Evolutionary conservation across 495 filamentous ascomycete genomes (phyloP).

Genomic region (Xylaria telfairii): DNA sequence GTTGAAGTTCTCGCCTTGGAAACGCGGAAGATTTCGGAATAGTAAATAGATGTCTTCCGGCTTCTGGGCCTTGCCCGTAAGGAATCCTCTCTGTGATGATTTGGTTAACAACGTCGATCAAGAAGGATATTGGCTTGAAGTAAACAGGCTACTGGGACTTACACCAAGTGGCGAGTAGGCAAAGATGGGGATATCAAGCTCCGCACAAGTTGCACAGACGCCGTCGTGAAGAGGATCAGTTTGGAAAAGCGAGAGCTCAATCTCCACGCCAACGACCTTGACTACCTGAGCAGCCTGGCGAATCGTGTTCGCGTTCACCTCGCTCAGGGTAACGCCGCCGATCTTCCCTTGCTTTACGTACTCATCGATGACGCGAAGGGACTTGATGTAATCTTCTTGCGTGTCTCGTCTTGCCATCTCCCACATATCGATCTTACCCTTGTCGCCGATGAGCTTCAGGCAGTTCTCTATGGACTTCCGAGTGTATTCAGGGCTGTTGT

Average conservation of each 20-base stretch:
- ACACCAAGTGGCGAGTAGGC: constrained; percentile 54
- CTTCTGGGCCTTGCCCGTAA: constrained; percentile 62
- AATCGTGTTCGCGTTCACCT: constrained; percentile 69
- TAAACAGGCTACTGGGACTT: background rate
- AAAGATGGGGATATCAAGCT: constrained; percentile 72
- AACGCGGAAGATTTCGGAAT: constrained; percentile 60
- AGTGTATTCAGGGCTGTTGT: constrained; percentile 63
- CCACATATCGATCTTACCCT: constrained; percentile 75
- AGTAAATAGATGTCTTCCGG: constrained; percentile 63
- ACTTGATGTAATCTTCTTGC: constrained; percentile 46
- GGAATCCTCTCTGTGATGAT: constrained; percentile 36
- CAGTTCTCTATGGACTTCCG: constrained; percentile 69
- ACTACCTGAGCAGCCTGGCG: constrained; percentile 65
- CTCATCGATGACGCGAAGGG: constrained; percentile 29
- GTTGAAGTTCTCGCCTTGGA: constrained; percentile 65
- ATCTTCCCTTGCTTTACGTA: constrained; percentile 72
- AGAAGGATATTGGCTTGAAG: no score
- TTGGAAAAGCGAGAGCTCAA: constrained; percentile 69
- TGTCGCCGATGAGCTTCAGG: constrained; percentile 62
- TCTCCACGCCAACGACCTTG: constrained; percentile 71
- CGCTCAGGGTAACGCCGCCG: constrained; percentile 68
- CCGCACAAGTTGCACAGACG: constrained; percentile 65
- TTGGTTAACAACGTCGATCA: background rate
- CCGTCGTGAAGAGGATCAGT: constrained; percentile 70
- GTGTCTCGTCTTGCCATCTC: constrained; percentile 69